Percentiles rank a stretch among this genome's conserved stretches.
These are phyloP conservation scores for Musa balbisiana DNA, from an alignment of 202 grass and related monocot species.

Conservation along the genomic window DNA sequence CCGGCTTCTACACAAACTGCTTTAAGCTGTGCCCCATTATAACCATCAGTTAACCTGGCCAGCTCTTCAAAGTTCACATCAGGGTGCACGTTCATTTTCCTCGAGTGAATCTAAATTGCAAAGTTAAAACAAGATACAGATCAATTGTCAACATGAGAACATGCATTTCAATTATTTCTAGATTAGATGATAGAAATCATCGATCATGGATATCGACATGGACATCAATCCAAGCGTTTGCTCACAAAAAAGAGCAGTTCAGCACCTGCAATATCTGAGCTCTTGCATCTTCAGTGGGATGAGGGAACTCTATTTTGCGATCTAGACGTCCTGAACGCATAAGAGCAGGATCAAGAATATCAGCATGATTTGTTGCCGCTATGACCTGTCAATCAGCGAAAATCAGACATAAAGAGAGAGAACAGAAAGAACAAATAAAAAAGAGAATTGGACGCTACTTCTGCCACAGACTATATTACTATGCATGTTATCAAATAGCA, in stretches of 20 bases:
- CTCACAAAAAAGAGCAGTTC: not conserved
- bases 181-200: not conserved
- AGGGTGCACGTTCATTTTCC: slow-evolving; percentile 88
- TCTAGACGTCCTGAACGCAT: slow-evolving; percentile 88
- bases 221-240: not conserved
- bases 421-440: not conserved
- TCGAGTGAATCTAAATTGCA: slow-evolving; percentile 73
- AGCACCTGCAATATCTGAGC: slow-evolving; percentile 85
- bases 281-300: slow-evolving; percentile 81
- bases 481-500: too few species aligned
- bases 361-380: slow-evolving; percentile 83
- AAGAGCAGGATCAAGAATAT: slow-evolving; percentile 89
- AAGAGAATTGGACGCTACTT: too few species aligned
- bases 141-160: not conserved
- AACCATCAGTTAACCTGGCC: slow-evolving; percentile 83
- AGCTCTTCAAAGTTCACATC: slow-evolving; percentile 99
- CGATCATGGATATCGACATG: too few species aligned
- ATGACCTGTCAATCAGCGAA: slow-evolving; percentile 66
- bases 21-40: slow-evolving; percentile 83
- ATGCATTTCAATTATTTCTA: not conserved
- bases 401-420: slow-evolving; percentile 2
- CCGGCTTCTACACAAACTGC: slow-evolving; percentile 95
- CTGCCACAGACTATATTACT: too few species aligned
- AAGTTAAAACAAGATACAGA: not conserved
- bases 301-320: slow-evolving; percentile 86